phyloP scores from a whole-genome alignment of 2,329 filamentous ascomycete genomes.

The Tolypocladium ophioglossoides region DNA sequence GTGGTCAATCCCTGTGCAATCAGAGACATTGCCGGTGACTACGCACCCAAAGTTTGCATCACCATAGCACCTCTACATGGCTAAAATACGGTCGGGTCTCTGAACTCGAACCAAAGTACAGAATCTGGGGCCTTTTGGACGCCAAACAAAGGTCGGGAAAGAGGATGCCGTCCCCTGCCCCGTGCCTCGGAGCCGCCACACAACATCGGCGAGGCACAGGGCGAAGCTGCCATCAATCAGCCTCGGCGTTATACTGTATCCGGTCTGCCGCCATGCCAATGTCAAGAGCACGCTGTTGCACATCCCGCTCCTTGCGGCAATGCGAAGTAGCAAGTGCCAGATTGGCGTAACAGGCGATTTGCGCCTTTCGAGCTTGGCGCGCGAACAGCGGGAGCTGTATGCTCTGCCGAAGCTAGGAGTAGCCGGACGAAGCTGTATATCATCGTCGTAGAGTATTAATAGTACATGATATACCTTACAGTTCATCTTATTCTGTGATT shows the following conservation, averaged over 20 bases:
- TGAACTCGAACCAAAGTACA: neutral
- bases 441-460: neutral
- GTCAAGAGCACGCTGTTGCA: neutral
- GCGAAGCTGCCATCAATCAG: neutral
- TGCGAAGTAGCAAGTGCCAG: neutral
- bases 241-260: neutral
- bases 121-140: neutral
- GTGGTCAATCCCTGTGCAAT: neutral
- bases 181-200: neutral
- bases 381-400: neutral
- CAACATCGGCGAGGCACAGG: neutral
- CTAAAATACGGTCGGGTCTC: neutral
- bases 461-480: neutral
- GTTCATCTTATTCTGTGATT: neutral
- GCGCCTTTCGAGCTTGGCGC: neutral
- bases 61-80: neutral
- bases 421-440: neutral
- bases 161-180: neutral
- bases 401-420: neutral
- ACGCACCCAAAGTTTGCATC: neutral
- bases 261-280: neutral
- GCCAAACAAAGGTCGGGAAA: neutral
- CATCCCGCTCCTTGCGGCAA: neutral
- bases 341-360: neutral
- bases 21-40: neutral